phyloP scores from a whole-genome alignment of 805 yeast genomes.

The Candida methanosorbosa region DNA sequence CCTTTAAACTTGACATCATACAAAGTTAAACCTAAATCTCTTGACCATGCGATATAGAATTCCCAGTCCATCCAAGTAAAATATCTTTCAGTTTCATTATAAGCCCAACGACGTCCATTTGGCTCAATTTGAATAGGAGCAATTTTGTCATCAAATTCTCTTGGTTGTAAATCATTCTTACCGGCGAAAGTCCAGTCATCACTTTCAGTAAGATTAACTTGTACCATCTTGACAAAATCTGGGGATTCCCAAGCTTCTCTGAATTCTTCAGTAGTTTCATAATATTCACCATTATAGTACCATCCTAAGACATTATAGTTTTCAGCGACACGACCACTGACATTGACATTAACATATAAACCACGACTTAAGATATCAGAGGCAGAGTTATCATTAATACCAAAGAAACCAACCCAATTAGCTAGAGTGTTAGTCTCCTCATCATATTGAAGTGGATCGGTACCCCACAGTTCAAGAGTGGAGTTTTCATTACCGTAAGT shows the following conservation, averaged over 20 bases:
- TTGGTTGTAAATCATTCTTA: conserved; percentile 4
- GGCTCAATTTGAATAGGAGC: conserved; percentile 18
- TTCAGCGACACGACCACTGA: conserved; percentile 12
- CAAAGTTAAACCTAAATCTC: conserved; percentile 17
- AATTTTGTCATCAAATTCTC: conserved; percentile 12
- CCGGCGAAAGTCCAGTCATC: conserved; percentile 11
- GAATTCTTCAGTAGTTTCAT: conserved; percentile 16
- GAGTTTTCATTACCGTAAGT: neutral
- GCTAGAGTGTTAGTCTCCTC: neutral
- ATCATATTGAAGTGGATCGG: conserved; percentile 2
- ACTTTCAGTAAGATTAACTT: conserved; percentile 5
- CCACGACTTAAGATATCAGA: conserved; percentile 16
- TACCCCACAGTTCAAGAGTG: conserved; percentile 1
- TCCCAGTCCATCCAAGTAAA: conserved; percentile 24
- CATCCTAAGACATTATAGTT: conserved; percentile 9
- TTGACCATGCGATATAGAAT: conserved; percentile 16
- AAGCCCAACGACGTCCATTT: conserved; percentile 20
- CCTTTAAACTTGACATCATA: conserved; percentile 21
- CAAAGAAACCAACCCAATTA: conserved; percentile 1
- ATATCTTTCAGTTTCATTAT: conserved; percentile 16
- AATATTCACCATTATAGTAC: conserved; percentile 13
- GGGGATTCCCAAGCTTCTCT: conserved; percentile 13
- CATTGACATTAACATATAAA: conserved; percentile 10
- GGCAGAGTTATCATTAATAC: conserved; percentile 12
- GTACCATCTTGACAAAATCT: conserved; percentile 10